A percentile compares a stretch with the other conserved stretches of the same genome.
Conservation (phyloP, 1,139 yeast species). For the Suhomyces anneliseae region DNA sequence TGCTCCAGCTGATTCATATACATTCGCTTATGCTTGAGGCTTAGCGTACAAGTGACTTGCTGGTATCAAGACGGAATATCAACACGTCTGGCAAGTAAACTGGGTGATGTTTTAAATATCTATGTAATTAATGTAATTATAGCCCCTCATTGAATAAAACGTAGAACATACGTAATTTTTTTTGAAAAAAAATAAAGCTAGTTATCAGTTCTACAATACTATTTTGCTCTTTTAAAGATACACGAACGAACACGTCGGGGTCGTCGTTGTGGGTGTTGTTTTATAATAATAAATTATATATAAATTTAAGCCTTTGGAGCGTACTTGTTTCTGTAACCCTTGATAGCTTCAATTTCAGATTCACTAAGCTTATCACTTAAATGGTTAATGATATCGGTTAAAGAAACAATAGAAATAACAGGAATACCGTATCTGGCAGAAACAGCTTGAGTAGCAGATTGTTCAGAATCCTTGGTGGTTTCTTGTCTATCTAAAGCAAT, state of each 20-base stretch:
- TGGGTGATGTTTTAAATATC: no score
- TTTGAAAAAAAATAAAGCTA: no score
- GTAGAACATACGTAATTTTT: no score
- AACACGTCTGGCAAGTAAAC: background rate
- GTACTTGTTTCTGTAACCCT: conserved; percentile 57
- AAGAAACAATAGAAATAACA: conserved; percentile 74
- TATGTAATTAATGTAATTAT: no score
- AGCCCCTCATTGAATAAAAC: no score
- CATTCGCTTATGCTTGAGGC: no score
- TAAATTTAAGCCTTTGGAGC: conserved; percentile 35
- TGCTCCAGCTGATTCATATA: no score
- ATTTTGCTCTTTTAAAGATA: no score
- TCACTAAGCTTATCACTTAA: conserved; percentile 54
- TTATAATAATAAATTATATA: background rate
- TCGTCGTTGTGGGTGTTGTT: no score
- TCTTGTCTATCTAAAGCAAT: conserved; percentile 96
- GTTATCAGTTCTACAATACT: no score
- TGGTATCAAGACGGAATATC: background rate
- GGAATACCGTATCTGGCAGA: conserved; percentile 74
- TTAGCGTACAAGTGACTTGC: no score
- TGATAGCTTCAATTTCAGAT: conserved; percentile 55
- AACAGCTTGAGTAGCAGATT: conserved; percentile 82
- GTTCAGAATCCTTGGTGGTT: conserved; percentile 63
- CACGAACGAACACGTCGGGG: no score
- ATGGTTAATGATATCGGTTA: conserved; percentile 70